Base-by-base conservation (phyloP, 2,329 filamentous ascomycete species). In the Colletotrichum sp. region DNA sequence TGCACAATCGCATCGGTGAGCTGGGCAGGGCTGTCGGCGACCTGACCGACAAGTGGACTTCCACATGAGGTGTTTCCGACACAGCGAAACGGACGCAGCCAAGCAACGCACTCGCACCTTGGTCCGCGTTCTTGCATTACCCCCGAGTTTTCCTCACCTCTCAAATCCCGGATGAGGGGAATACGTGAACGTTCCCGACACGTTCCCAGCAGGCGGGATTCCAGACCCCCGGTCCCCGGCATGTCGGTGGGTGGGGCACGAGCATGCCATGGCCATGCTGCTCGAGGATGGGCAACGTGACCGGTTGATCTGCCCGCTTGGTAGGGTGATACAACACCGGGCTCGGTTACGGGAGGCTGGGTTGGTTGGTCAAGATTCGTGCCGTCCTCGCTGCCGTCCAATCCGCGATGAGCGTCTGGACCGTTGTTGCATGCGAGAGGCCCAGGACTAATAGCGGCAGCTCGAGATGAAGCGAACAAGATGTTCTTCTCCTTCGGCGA, bases 11-110 rank as follows among this genome's bases (percentile, higher is more conserved):
- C 67, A 60, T 60, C 70, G 64, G 70, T 73, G 63, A 75, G 73
- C 48, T 65, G 59, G 64, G 34, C 36, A n/a, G 68, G 26, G 30
- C 28, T 64, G 59, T 67, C 28, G 64, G 55, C 52, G 36, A 60
- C 16, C 65, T 72, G 73, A 73, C 70, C 59, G 64, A 68, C 73
- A 68, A 16, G 36, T 73, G 70, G 64, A 65, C 43, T 69, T 73
- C 64, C 57, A 60, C 43, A 68, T 39, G 48, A 36, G 48, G 70
- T 21, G 63, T 9, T 28, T 75, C 64, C 73, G 70, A 73, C 39
- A 48, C 64, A 68, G 69, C 64, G 34, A 73, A 32, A 59, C 64
- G 64, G 70, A 69, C 57, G 57, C 57, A 48, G 39, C 39, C 39
- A 43, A 43, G 39, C 39, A 32, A 30, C 28, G 55, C 32, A 61